Evolutionary conservation across 2,329 filamentous ascomycete genomes (phyloP).

Genomic region (Trichoderma semiorbis): DNA sequence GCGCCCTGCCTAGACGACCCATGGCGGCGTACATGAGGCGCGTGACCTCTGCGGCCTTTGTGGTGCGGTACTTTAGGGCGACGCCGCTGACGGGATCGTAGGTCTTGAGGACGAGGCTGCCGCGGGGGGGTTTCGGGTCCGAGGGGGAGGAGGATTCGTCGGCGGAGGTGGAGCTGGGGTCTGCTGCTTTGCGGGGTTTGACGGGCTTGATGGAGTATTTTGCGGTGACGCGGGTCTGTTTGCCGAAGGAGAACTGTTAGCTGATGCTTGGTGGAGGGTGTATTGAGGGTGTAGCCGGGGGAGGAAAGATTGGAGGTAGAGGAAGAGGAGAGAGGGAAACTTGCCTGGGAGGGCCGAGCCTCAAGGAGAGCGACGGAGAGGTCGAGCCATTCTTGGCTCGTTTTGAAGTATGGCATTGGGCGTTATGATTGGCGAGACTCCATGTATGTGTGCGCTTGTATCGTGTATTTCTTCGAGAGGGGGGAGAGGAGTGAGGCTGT

Average conservation of each 20-base stretch:
- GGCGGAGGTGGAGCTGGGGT: constrained; percentile 20
- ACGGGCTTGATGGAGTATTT: constrained; percentile 72
- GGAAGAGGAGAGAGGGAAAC: not conserved
- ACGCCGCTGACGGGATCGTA: constrained; percentile 80
- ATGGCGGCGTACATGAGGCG: constrained; percentile 70
- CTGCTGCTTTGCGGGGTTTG: constrained; percentile 25
- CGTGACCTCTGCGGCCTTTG: constrained; percentile 85
- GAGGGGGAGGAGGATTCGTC: not conserved
- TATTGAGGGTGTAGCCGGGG: not conserved
- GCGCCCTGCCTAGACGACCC: constrained; percentile 68
- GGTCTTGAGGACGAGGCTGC: constrained; percentile 79
- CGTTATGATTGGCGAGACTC: constrained; percentile 1
- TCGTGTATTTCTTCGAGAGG: not conserved
- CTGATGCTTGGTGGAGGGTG: not conserved
- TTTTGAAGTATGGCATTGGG: constrained; percentile 75
- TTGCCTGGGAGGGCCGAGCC: constrained; percentile 77
- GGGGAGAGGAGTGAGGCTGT: not conserved
- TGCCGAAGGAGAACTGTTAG: not conserved
- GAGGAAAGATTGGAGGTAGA: not conserved
- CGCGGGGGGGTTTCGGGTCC: constrained; percentile 52
- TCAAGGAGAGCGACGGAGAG: constrained; percentile 82
- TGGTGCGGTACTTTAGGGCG: constrained; percentile 85
- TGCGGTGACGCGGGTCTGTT: constrained; percentile 83
- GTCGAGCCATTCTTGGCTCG: constrained; percentile 86
- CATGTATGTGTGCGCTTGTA: not conserved